A percentile compares a stretch with the other conserved stretches of the same genome.
These are phyloP conservation scores for Debaryomycetaceae sp. DNA, from an alignment of 1,139 yeast species.

Conservation along the genomic window DNA sequence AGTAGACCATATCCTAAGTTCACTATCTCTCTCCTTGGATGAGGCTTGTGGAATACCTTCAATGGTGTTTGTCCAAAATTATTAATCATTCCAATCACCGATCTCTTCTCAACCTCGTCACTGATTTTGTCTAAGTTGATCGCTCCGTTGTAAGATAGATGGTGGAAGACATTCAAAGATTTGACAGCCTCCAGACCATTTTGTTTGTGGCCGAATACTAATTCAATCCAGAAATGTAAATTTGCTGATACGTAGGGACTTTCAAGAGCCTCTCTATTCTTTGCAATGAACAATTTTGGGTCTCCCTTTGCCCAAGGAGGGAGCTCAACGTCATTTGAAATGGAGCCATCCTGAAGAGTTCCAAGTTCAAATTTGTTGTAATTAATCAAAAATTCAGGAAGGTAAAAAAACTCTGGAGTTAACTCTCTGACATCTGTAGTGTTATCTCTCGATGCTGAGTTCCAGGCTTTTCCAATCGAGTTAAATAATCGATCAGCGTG, in stretches of 20 bases:
- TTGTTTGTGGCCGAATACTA: slow-evolving; percentile 77
- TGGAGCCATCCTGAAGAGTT: slow-evolving; percentile 55
- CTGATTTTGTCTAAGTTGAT: slow-evolving; percentile 68
- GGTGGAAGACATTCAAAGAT: slow-evolving; percentile 73
- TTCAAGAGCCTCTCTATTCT: slow-evolving; percentile 78
- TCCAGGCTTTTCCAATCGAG: slow-evolving; percentile 73
- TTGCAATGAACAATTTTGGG: slow-evolving; percentile 65
- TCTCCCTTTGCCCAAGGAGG: slow-evolving; percentile 85
- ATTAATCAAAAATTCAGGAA: slow-evolving; percentile 73
- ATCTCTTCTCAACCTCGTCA: slow-evolving; percentile 70
- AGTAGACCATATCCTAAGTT: slow-evolving; percentile 35
- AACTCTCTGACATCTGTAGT: slow-evolving; percentile 85
- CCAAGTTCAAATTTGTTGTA: slow-evolving; percentile 69
- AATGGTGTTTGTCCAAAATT: slow-evolving; percentile 89
- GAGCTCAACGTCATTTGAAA: slow-evolving; percentile 57
- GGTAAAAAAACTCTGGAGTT: slow-evolving; percentile 77
- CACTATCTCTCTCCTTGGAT: slow-evolving; percentile 47
- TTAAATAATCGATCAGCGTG: slow-evolving; percentile 80
- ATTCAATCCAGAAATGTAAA: slow-evolving; percentile 78
- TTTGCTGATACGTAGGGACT: slow-evolving; percentile 74
- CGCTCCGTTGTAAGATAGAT: slow-evolving; percentile 78
- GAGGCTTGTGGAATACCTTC: slow-evolving; percentile 64
- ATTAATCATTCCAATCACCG: slow-evolving; percentile 78
- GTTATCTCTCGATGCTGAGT: slow-evolving; percentile 70
- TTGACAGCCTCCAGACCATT: slow-evolving; percentile 64